phyloP scores from a whole-genome alignment of 169 alveolate genomes.

The Eimeria sp. region DNA sequence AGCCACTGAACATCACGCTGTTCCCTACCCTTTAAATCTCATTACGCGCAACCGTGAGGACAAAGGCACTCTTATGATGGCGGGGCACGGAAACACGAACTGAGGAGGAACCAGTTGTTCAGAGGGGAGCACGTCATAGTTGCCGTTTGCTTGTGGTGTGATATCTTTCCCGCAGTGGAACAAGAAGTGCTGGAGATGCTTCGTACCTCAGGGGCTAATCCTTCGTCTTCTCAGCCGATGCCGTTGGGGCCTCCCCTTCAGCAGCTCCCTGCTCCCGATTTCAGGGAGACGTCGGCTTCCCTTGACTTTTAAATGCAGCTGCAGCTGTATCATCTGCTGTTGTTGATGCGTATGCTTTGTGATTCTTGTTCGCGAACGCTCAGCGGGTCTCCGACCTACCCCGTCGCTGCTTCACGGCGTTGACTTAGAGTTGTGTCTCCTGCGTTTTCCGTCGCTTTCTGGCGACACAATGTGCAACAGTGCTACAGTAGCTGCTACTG shows the following conservation, averaged over 20 bases:
- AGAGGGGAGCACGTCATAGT: background rate
- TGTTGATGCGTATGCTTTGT: conserved; percentile 17
- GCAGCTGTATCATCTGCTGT: conserved; percentile 11
- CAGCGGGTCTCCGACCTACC: conserved; percentile 13
- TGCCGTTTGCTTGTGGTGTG: background rate
- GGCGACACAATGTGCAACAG: conserved; percentile 21
- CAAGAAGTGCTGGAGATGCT: conserved; percentile 73
- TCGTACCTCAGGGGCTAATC: background rate
- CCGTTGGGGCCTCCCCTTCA: background rate
- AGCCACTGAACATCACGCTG: background rate
- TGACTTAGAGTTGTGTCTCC: conserved; percentile 35
- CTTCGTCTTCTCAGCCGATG: conserved; percentile 3
- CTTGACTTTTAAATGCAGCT: conserved; percentile 34
- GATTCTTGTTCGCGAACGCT: background rate
- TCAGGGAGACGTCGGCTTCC: conserved; percentile 25
- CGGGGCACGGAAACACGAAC: background rate
- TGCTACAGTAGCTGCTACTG: conserved; percentile 9
- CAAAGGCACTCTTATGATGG: background rate
- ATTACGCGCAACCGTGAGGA: background rate
- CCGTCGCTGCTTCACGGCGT: background rate
- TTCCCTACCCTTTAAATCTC: background rate
- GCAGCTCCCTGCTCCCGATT: conserved; percentile 1
- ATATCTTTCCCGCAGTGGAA: conserved; percentile 37
- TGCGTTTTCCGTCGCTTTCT: conserved; percentile 12
- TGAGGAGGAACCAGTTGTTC: background rate